A percentile compares a stretch with the other conserved stretches of the same genome.
These are phyloP conservation scores for Cryptococcus sp. DNA, from an alignment of 1,284 basidiomycete species.

Conservation along the genomic window DNA sequence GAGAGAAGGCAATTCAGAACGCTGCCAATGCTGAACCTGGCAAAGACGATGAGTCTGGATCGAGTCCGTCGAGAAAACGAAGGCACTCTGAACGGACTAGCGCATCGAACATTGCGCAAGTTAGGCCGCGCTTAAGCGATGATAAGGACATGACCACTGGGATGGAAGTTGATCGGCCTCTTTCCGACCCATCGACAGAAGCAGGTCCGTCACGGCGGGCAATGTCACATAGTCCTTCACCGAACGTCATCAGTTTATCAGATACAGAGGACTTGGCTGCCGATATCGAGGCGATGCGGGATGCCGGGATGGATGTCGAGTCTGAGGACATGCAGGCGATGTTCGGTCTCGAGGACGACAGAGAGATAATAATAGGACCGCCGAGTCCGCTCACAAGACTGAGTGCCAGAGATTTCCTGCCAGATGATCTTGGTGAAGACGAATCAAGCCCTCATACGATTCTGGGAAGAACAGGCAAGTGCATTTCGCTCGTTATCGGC, in stretches of 20 bases:
- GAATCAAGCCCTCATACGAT: neutral
- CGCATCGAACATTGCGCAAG: too few relatives aligned
- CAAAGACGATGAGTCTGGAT: too few relatives aligned
- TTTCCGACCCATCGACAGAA: too few relatives aligned
- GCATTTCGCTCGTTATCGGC: neutral
- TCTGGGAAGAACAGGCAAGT: neutral
- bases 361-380: neutral
- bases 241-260: neutral
- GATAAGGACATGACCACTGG: too few relatives aligned
- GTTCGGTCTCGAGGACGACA: neutral
- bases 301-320: neutral
- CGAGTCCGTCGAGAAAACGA: too few relatives aligned
- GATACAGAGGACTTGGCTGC: neutral
- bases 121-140: too few relatives aligned
- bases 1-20: neutral
- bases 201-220: too few relatives aligned
- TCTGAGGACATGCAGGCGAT: neutral
- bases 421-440: neutral
- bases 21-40: neutral
- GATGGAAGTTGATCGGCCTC: too few relatives aligned
- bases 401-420: constrained; percentile 4
- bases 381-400: neutral
- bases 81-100: too few relatives aligned
- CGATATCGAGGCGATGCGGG: too few relatives aligned
- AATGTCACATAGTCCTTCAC: too few relatives aligned